phyloP scores from a whole-genome alignment of 495 filamentous ascomycete species.

The Hypoxylon subgilvum region DNA sequence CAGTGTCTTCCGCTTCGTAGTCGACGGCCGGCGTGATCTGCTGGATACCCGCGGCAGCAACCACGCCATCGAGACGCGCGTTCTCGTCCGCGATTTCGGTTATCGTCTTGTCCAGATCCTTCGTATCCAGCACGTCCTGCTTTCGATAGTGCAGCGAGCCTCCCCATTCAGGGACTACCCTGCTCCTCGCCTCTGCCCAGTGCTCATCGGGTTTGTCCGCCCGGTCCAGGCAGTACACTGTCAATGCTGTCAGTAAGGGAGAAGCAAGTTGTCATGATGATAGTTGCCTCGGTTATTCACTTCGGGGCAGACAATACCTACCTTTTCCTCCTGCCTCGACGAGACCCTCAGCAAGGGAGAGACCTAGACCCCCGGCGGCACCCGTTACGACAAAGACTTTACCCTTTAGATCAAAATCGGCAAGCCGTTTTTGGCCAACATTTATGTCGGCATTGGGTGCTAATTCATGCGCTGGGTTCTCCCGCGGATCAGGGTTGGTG shows the following conservation, averaged over 20 bases:
- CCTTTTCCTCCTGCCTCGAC: slow-evolving; percentile 74
- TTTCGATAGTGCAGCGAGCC: slow-evolving; percentile 66
- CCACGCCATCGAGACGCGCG: slow-evolving; percentile 69
- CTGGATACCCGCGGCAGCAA: slow-evolving; percentile 78
- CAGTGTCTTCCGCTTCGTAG: slow-evolving; percentile 68
- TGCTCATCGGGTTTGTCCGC: slow-evolving; percentile 56
- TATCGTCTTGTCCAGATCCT: slow-evolving; percentile 60
- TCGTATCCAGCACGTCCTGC: slow-evolving; percentile 67
- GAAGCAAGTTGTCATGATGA: not conserved
- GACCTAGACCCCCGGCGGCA: slow-evolving; percentile 66
- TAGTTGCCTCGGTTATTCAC: not conserved
- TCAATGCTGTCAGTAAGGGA: slow-evolving; percentile 3
- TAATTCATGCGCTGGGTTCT: slow-evolving; percentile 32
- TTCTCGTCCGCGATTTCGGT: slow-evolving; percentile 60
- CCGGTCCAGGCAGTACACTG: slow-evolving; percentile 71
- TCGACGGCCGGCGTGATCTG: slow-evolving; percentile 72
- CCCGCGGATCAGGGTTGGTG: slow-evolving; percentile 31
- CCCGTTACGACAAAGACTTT: slow-evolving; percentile 69
- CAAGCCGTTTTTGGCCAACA: slow-evolving; percentile 39
- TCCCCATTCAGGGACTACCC: slow-evolving; percentile 56
- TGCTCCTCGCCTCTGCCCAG: slow-evolving; percentile 57
- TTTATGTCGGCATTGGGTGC: slow-evolving; percentile 31
- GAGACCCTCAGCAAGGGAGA: slow-evolving; percentile 70
- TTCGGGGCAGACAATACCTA: slow-evolving; percentile 27
- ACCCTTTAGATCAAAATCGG: slow-evolving; percentile 61